phyloP scores from a whole-genome alignment of 768 basidiomycete species.

The Suillus subalutaceus region DNA sequence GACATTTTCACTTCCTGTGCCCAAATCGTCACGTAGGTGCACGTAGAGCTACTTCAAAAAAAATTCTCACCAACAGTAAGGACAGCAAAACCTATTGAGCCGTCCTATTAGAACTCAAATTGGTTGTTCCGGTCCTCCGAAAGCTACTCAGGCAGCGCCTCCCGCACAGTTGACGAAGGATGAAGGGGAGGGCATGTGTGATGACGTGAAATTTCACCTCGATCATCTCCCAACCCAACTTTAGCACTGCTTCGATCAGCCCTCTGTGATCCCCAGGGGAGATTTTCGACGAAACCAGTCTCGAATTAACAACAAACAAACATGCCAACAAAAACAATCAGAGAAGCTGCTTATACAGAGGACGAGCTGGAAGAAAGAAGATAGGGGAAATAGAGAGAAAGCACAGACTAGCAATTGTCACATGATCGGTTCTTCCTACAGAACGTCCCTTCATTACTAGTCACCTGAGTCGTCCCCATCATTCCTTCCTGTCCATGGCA shows the following conservation, averaged over 20 bases:
- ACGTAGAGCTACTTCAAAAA: too few relatives aligned
- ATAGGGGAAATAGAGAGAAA: background rate
- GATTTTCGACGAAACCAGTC: too few relatives aligned
- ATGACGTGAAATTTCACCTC: background rate
- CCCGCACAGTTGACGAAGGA: background rate
- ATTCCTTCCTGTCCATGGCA: background rate
- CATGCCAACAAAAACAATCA: background rate
- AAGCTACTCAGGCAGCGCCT: constrained; percentile 1
- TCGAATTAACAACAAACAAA: too few relatives aligned
- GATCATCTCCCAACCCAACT: background rate
- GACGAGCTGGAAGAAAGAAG: background rate
- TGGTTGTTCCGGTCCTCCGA: constrained; percentile 51
- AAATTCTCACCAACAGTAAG: too few relatives aligned
- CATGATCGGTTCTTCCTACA: background rate
- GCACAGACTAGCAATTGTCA: background rate
- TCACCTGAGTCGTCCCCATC: background rate
- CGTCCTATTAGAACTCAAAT: constrained; percentile 71
- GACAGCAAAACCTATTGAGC: constrained; percentile 81
- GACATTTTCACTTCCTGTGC: constrained; percentile 69
- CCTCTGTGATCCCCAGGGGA: background rate
- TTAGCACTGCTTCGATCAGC: background rate
- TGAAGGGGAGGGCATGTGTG: background rate
- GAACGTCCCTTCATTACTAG: background rate
- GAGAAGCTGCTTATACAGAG: background rate
- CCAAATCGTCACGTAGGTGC: too few relatives aligned